Evolutionary conservation across 2,329 filamentous ascomycete genomes (phyloP).

Genomic region (Epicoccum nigrum): DNA sequence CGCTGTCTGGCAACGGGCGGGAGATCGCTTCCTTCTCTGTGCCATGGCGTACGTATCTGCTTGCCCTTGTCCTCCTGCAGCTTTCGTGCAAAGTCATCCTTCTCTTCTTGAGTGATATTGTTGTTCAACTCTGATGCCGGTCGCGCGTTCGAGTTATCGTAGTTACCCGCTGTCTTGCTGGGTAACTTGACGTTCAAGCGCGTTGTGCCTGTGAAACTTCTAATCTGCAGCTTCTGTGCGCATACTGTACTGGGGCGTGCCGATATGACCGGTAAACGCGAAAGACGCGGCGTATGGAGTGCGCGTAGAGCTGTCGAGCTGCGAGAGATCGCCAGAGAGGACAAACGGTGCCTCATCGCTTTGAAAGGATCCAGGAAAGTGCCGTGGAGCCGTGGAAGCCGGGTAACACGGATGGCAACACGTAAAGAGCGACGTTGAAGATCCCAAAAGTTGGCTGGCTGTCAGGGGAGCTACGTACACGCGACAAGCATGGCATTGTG

Average conservation of each 20-base stretch:
- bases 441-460: slow-evolving; percentile 1
- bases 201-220: slow-evolving; percentile 21
- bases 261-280: slow-evolving; percentile 6
- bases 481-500: slow-evolving; percentile 23
- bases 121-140: slow-evolving; percentile 52
- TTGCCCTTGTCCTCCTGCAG: slow-evolving; percentile 59
- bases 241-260: neutral
- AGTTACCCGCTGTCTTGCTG: slow-evolving; percentile 22
- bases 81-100: slow-evolving; percentile 51
- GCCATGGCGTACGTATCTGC: slow-evolving; percentile 69
- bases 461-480: slow-evolving; percentile 17
- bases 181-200: slow-evolving; percentile 18
- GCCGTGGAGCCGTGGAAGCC: slow-evolving; percentile 12
- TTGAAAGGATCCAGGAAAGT: slow-evolving; percentile 2
- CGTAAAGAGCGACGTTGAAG: neutral
- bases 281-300: slow-evolving; percentile 15
- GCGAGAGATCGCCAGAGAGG: slow-evolving; percentile 30
- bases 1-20: slow-evolving; percentile 61
- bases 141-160: slow-evolving; percentile 42
- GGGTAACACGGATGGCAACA: slow-evolving; percentile 20
- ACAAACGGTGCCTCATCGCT: slow-evolving; percentile 43
- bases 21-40: slow-evolving; percentile 64
- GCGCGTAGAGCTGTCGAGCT: slow-evolving; percentile 20
- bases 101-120: slow-evolving; percentile 53
- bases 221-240: slow-evolving; percentile 11